Conservation (phyloP, 805 yeast species). For the Metschnikowia reukaufii region DNA sequence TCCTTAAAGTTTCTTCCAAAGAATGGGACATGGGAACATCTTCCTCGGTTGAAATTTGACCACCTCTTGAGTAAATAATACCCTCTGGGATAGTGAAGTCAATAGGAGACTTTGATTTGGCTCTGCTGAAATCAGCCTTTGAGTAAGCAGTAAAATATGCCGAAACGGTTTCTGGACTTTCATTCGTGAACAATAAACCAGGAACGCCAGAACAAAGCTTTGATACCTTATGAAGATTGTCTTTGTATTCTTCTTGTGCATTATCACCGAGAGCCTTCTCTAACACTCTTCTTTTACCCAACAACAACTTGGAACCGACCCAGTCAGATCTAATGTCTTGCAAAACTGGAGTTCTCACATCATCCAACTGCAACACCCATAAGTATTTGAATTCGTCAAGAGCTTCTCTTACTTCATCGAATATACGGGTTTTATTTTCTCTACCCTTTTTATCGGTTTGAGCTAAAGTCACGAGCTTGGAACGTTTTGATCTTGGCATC, state of each 20-base stretch:
- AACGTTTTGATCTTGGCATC: conserved; percentile 97
- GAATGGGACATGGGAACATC: conserved; percentile 97
- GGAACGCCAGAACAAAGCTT: conserved; percentile 71
- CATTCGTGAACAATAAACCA: conserved; percentile 88
- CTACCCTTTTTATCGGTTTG: conserved; percentile 95
- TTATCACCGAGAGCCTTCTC: conserved; percentile 90
- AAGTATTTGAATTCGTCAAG: conserved; percentile 74
- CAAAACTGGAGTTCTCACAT: conserved; percentile 92
- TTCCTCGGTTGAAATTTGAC: conserved; percentile 83
- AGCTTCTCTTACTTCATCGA: conserved; percentile 83
- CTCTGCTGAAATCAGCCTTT: conserved; percentile 83
- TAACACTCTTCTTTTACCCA: conserved; percentile 92
- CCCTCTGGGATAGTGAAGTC: conserved; percentile 88
- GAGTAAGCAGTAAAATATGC: conserved; percentile 81
- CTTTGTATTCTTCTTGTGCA: conserved; percentile 87
- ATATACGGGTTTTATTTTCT: conserved; percentile 86
- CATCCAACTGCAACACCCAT: conserved; percentile 85
- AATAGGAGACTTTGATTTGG: conserved; percentile 81
- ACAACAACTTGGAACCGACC: conserved; percentile 82
- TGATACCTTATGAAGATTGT: conserved; percentile 71
- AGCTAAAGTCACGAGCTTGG: conserved; percentile 92
- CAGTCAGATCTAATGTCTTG: conserved; percentile 92
- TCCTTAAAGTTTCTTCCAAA: conserved; percentile 88
- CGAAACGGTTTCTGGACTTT: conserved; percentile 80
- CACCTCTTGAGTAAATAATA: conserved; percentile 91